These are phyloP conservation scores for Aotearoamyces nothofagi DNA, from an alignment of 2,329 filamentous ascomycete species.

Conservation along the genomic window DNA sequence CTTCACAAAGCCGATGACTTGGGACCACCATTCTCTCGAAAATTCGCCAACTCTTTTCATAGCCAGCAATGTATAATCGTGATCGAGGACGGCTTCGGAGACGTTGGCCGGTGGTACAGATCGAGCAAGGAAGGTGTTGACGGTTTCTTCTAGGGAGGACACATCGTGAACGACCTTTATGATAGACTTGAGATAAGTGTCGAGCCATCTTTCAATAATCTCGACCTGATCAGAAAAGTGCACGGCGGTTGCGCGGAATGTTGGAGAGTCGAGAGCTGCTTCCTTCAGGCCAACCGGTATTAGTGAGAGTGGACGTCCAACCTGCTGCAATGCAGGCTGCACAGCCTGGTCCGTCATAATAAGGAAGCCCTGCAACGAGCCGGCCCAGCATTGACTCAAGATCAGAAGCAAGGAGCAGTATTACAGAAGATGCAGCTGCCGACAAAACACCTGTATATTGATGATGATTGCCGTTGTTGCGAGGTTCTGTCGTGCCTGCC, in stretches of 20 bases:
- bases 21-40: constrained; percentile 75
- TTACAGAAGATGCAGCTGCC: no score
- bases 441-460: no score
- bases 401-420: no score
- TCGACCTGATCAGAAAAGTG: constrained; percentile 92
- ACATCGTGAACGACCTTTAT: constrained; percentile 50
- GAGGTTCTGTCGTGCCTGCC: no score
- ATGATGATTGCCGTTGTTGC: no score
- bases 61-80: constrained; percentile 85
- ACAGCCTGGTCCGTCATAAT: constrained; percentile 1
- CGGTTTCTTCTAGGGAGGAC: constrained; percentile 59
- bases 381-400: no score
- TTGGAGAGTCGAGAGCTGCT: constrained; percentile 89
- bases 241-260: constrained; percentile 73
- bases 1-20: constrained; percentile 57
- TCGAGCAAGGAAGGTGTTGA: constrained; percentile 62
- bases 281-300: constrained; percentile 77
- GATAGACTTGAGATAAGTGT: constrained; percentile 47
- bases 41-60: constrained; percentile 76
- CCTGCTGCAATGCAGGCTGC: constrained; percentile 5
- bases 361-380: no score
- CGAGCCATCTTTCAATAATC: constrained; percentile 83
- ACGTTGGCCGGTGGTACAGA: constrained; percentile 59
- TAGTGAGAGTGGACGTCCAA: constrained; percentile 13
- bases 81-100: constrained; percentile 77